Base-by-base conservation (phyloP, 2,329 filamentous ascomycete genomes). In the Diplodia mutila region DNA sequence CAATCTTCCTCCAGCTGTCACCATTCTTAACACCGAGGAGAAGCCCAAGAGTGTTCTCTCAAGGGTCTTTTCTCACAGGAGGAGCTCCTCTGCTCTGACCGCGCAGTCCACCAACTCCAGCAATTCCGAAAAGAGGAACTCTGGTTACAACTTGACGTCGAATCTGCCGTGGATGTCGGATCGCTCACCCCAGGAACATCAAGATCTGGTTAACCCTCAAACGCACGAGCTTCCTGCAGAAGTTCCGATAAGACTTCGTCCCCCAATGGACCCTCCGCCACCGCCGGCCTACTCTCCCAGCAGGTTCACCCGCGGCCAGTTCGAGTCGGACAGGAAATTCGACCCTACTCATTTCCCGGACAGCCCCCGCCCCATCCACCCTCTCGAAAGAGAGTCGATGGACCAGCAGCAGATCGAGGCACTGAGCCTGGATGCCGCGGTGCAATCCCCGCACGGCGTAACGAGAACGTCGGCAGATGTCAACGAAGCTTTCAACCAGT, bases 271-370 rank as follows among this genome's bases (percentile, higher is more conserved):
- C 18, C 49, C 42, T 29, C 57, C 37, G 65, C 65, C 42, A 48
- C 66, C 66, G 34, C 66, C 66, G 11, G 66, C 66, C 18, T 67
- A 67, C 27, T 67, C 66, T 27, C 55, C 66, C 18, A 54, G 25
- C 59, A 49, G 59, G n/a, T 63, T 63, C 46, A 49, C 37, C 46
- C 59, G 46, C 4, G 29, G 59, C 16, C 27, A 51, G 1, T 63
- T 63, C 9, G 59, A 63, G 14, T 63, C 59, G 18, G 59, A 63
- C 29, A 63, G 37, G 29, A 63, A 63, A 9, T 23, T 54, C 34
- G 37, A 48, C 6, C 51, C 64, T 37, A n/a, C 51, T 11, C 51
- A 66, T n/a, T 66, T 66, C 52, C 64, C 64, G 25, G 64, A 57
- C 11, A 57, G 52, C n/a, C 66, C 48, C 2, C 55, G 66, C 9